Base-by-base conservation (phyloP, 495 filamentous ascomycete genomes). In the Trichoderma reesei region DNA sequence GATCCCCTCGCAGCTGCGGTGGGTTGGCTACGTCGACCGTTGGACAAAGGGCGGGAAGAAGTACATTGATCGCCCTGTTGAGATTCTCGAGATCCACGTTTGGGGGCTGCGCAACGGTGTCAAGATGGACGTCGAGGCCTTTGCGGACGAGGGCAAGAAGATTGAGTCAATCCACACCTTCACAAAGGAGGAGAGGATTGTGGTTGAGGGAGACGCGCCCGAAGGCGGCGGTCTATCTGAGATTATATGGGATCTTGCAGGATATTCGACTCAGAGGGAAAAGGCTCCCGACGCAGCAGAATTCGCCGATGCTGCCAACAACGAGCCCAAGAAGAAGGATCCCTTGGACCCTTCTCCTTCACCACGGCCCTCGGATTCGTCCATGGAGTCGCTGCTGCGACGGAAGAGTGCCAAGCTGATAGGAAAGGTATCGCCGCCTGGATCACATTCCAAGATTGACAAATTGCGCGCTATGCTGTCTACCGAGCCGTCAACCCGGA, bases 71-170 rank as follows among this genome's bases (percentile, higher is more conserved):
- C 79, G 90, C 37, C 81, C 85, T 61, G 82, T 96, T 33, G 92
- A 96, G 77, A 86, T 98, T 41, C 70, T 91, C 8, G 92, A 96
- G 72, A 75, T 98, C 6, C 92, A 96, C 71, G 82, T 92, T 3
- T 96, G 91, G 90, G 94, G 94, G 0, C 71, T 98, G 48, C 78
- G 88, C 63, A 86, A 95, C 68, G 91, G 93, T 0, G 92, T 96
- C 16, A 92, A 94, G 74, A 85, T 97, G 48, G 83, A 83, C 0
- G 83, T 98, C 7, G 88, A 96, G 70, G 91, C 92, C 1, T 98
- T 83, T 64, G 86, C 87, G 5, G 87, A 98, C 20, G 86, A 93
- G 66, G 94, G 94, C 7, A 91, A 88, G 79, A 87, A 81, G 69
- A 96, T 96, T 65, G 87, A 90, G 72, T 81, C 81, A 36, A 86